Base-by-base conservation (phyloP, 768 basidiomycete genomes). In the Pholiota microspora region DNA sequence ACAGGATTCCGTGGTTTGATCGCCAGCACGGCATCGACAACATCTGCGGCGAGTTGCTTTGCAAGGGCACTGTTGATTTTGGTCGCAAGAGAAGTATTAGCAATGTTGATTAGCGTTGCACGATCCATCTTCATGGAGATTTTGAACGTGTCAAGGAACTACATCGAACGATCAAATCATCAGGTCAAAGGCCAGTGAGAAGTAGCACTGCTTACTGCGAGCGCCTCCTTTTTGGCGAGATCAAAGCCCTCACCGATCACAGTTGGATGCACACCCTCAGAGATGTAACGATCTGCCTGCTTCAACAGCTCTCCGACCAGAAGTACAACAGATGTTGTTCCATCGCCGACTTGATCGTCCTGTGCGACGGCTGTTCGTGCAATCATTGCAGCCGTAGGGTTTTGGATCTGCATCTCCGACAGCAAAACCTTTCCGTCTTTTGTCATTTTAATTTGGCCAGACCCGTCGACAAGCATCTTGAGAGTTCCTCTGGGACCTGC, bases 391-490 rank as follows among this genome's bases (percentile, higher is more conserved):
- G 97, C 97, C 2, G 97, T 98, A 27, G 97, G 97, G 70, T 99
- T 98, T 74, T 92, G 90, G 63, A 99, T 99, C 76, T 98, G 97
- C 97, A 99, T 99, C 76, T 99, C 97, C 36, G 94, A 96, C 55
- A 99, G 79, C 53, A 99, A 75, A 36, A 98, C 96, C 76, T 99
- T 99, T 59, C 97, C 97, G 67, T 98, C 97, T 79, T 98, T 99
- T 60, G 97, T 98, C 92, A 99, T 95, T 82, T 98, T 99, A 72
- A 99, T 95, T 75, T 94, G 92, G 8, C 97, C 97, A 12, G 95
- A 80, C 53, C 97, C 97, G 72, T 98, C 97, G 38, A 99, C 97
- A 49, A 99, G 86, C 96, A 99, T 98, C 79, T 99, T 99, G 62
- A 98, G 82, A 0, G 97, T 98, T 55, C 97, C 97, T 72, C 96